A percentile compares a stretch with the other conserved stretches of the same genome.
phyloP scores from a whole-genome alignment of 768 basidiomycete genomes.

The Mycena albidolilacea region DNA sequence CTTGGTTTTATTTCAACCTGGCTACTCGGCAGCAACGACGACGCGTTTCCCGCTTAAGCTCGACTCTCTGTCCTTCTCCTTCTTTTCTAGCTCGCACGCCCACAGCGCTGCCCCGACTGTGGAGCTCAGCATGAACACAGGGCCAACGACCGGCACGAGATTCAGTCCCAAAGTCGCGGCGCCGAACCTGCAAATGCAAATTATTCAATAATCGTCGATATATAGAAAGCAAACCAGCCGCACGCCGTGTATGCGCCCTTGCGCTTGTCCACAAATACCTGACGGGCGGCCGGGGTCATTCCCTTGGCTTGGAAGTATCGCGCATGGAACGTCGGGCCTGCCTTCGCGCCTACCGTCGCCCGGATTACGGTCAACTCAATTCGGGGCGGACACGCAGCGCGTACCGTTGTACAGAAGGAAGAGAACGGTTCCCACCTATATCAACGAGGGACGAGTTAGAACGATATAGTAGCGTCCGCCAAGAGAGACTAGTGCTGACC shows the following conservation, averaged over 20 bases:
- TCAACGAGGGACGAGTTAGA: too few species aligned
- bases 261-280: conserved; percentile 62
- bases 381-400: conserved; percentile 20
- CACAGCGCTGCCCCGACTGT: conserved; percentile 81
- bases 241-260: conserved; percentile 77
- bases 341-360: conserved; percentile 51
- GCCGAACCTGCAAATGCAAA: conserved; percentile 62
- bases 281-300: conserved; percentile 58
- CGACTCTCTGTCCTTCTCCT: conserved; percentile 25
- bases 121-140: conserved; percentile 73
- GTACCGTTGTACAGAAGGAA: conserved; percentile 71
- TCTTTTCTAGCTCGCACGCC: conserved; percentile 76
- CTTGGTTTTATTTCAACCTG: not conserved
- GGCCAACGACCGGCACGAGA: conserved; percentile 72
- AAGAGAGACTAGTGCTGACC: conserved; percentile 54
- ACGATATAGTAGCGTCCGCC: too few species aligned
- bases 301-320: conserved; percentile 82
- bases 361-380: not conserved
- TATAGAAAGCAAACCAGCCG: conserved; percentile 40
- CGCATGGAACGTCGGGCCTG: conserved; percentile 71
- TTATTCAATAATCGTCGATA: not conserved
- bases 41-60: conserved; percentile 15
- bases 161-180: conserved; percentile 70
- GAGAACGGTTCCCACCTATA: conserved; percentile 55
- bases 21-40: not conserved